Base-by-base conservation (phyloP, 345 rosid species). In the Ceriops decandra region DNA sequence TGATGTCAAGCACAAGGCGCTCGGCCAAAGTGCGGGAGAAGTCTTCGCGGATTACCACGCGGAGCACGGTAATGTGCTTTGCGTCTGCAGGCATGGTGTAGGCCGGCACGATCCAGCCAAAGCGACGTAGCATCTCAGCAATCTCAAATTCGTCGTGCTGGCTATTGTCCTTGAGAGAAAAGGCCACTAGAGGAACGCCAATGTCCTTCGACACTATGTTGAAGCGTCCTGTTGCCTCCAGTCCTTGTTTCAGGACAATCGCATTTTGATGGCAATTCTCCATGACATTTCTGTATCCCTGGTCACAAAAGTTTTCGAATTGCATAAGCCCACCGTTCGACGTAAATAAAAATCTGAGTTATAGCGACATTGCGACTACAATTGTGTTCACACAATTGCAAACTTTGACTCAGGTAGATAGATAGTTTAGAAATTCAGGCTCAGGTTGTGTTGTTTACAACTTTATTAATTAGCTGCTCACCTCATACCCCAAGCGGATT, bases 31-130 rank as follows among this genome's bases (percentile, higher is more conserved):
- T 84, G 75, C 97, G 84, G 0, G 98, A 93, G 82, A 93, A 89
- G 69, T 91, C 98, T 77, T 93, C 98, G 52, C 98, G 79, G 0
- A 91, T 81, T 21, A 93, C 98, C 5, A 93, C 97, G 3, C 98
- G 96, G 0, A 93, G 83, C 57, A 93, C 98, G 0, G 98, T 93
- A 10, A 93, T 64, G 73, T 93, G 96, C 68, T 91, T 90, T 2
- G 96, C 98, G 59, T 91, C 85, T 0, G 97, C 92, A 0, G 98
- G 98, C 97, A 92, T 90, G 10, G 91, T 86, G 77, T 92, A 92
- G 51, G 98, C 97, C 0, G 97, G 98, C 68, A 93, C 97, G 0
- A 93, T 90, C 97, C 98, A 93, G 0, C 98, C 97, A n/a, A 82
- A 90, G 20, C 98, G 89, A 4, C 97, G 88, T 30, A 93, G 84